These are phyloP conservation scores for Hirsutella thompsonii DNA, from an alignment of 2,329 filamentous ascomycete species.

Conservation along the genomic window DNA sequence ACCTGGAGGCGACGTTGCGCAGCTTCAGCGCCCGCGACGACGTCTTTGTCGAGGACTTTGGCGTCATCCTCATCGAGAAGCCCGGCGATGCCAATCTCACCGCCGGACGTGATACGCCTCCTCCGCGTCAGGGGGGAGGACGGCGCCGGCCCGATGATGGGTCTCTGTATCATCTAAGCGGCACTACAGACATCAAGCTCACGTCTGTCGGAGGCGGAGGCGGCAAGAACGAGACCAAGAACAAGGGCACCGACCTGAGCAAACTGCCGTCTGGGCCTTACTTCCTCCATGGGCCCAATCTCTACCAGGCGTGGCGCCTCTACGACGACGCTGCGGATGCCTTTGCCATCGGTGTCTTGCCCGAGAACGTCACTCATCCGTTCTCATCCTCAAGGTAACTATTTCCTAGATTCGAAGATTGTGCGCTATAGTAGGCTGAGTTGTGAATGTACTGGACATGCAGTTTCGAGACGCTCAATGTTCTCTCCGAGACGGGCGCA, in stretches of 20 bases:
- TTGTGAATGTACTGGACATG: too few species aligned
- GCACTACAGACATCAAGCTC: conserved; percentile 5
- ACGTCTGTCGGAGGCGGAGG: background rate
- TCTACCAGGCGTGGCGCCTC: conserved; percentile 27
- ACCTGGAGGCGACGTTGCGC: conserved; percentile 20
- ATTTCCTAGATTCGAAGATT: too few species aligned
- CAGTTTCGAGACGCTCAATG: conserved; percentile 18
- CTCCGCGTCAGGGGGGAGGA: background rate
- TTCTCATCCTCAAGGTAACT: too few species aligned
- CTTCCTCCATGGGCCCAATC: conserved; percentile 25
- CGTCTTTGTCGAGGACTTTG: conserved; percentile 25
- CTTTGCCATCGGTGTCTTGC: conserved; percentile 23
- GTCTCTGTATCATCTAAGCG: conserved; percentile 1
- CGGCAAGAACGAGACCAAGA: background rate
- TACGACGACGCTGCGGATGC: conserved; percentile 24
- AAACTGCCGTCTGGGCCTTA: conserved; percentile 26
- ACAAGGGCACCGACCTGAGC: conserved; percentile 2
- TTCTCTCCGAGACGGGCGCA: conserved; percentile 12
- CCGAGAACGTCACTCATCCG: conserved; percentile 13
- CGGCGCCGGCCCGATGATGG: background rate
- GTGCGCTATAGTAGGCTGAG: too few species aligned
- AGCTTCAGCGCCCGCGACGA: conserved; percentile 22
- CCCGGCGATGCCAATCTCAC: conserved; percentile 10
- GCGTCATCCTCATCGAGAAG: conserved; percentile 25
- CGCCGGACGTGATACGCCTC: conserved; percentile 4